These are phyloP conservation scores for Rauvolfia tetraphylla DNA, from an alignment of 257 asterid genomes.

Conservation along the genomic window DNA sequence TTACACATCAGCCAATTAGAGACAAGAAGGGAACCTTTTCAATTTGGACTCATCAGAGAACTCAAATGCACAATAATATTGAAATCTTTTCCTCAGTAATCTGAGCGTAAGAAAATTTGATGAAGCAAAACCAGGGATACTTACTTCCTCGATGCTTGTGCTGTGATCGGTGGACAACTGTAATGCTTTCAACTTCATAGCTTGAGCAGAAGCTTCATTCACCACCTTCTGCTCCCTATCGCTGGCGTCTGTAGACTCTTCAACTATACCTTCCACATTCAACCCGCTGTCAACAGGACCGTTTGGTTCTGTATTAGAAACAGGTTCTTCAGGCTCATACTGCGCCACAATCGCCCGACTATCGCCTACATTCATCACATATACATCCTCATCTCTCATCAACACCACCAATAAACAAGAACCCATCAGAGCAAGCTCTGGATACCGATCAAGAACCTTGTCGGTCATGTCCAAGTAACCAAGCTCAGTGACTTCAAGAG, in stretches of 20 bases:
- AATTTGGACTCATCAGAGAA: not conserved
- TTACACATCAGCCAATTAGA: not conserved
- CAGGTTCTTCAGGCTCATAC: conserved; percentile 46
- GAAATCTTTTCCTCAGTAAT: not conserved
- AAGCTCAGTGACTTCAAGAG: conserved; percentile 75
- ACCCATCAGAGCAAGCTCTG: conserved; percentile 97
- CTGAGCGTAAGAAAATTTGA: not conserved
- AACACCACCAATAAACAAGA: conserved; percentile 85
- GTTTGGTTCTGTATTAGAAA: conserved; percentile 32
- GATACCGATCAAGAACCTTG: conserved; percentile 88
- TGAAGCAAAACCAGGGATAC: conserved; percentile 12
- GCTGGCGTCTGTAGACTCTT: conserved; percentile 46
- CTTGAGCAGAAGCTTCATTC: conserved; percentile 46
- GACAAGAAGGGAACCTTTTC: not conserved
- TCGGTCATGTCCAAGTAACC: conserved; percentile 86
- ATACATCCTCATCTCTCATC: conserved; percentile 98
- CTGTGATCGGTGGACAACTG: conserved; percentile 97
- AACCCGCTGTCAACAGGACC: conserved; percentile 37
- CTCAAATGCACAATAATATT: not conserved
- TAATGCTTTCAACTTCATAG: conserved; percentile 60
- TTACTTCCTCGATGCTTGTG: conserved; percentile 92
- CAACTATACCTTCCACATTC: conserved; percentile 54
- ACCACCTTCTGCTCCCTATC: conserved; percentile 41
- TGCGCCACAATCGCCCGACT: conserved; percentile 97
- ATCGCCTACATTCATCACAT: conserved; percentile 96